These are phyloP conservation scores for Aureobasidium vineae DNA, from an alignment of 2,329 filamentous ascomycete species.

Conservation along the genomic window DNA sequence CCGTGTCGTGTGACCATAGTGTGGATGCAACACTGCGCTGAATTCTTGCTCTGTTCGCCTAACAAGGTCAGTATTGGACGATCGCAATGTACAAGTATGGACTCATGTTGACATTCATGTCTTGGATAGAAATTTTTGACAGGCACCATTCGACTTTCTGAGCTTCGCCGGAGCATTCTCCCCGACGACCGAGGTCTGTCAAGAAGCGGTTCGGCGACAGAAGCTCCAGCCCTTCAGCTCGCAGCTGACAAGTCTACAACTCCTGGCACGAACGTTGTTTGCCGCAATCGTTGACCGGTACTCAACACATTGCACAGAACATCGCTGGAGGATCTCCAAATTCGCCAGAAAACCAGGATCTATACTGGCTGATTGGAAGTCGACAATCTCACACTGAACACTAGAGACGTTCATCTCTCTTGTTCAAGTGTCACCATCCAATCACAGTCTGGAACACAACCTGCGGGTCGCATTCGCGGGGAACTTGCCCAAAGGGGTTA, in stretches of 20 bases:
- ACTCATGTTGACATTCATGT: constrained; percentile 3
- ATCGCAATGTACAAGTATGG: constrained; percentile 5
- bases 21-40: neutral
- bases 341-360: neutral
- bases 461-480: neutral
- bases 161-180: neutral
- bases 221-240: neutral
- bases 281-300: constrained; percentile 12
- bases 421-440: neutral
- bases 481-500: constrained; percentile 8
- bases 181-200: constrained; percentile 2
- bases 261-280: neutral
- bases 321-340: neutral
- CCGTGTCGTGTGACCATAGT: neutral
- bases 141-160: constrained; percentile 17
- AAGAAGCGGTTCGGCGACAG: neutral
- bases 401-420: neutral
- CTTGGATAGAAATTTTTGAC: neutral
- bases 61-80: constrained; percentile 8
- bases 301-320: neutral
- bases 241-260: neutral
- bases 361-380: neutral
- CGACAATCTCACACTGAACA: constrained; percentile 1
- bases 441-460: constrained; percentile 8
- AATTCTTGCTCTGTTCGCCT: neutral